Evolutionary conservation across 805 yeast genomes (phyloP).

Genomic region (Ogataea saltuana): DNA sequence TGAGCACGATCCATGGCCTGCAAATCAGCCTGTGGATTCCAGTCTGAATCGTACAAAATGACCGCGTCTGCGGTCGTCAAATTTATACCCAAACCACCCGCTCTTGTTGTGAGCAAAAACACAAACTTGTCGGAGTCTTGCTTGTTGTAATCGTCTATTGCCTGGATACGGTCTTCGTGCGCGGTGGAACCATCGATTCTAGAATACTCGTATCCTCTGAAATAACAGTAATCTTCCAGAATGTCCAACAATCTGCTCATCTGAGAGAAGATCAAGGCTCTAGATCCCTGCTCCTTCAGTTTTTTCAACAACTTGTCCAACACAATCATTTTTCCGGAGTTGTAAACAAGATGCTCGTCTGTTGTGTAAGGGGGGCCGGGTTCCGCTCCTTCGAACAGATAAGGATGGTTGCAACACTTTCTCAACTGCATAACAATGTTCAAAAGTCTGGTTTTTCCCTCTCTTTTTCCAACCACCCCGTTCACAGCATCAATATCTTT

Average conservation of each 20-base stretch:
- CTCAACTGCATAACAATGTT: conserved; percentile 96
- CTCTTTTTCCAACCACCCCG: conserved; percentile 93
- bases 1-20: conserved; percentile 99
- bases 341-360: conserved; percentile 88
- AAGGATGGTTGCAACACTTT: conserved; percentile 97
- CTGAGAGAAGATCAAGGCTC: conserved; percentile 90
- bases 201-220: conserved; percentile 82
- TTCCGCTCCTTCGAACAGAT: conserved; percentile 97
- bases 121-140: conserved; percentile 82
- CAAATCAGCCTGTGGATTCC: conserved; percentile 98
- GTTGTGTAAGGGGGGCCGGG: conserved; percentile 98
- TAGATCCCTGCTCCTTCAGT: conserved; percentile 72
- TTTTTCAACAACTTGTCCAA: conserved; percentile 79
- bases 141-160: conserved; percentile 87
- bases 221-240: conserved; percentile 85
- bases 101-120: conserved; percentile 87
- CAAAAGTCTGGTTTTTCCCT: conserved; percentile 84
- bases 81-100: conserved; percentile 96
- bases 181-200: conserved; percentile 93
- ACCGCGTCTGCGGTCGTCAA: conserved; percentile 91
- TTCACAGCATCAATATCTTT: conserved; percentile 96
- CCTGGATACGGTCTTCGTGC: conserved; percentile 88
- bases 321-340: conserved; percentile 88
- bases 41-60: conserved; percentile 85
- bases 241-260: conserved; percentile 91